Percentiles rank a stretch among this genome's conserved stretches.
Conservation (phyloP, 192 early-diverging fungal genomes). For the Cladochytrium replicatum region DNA sequence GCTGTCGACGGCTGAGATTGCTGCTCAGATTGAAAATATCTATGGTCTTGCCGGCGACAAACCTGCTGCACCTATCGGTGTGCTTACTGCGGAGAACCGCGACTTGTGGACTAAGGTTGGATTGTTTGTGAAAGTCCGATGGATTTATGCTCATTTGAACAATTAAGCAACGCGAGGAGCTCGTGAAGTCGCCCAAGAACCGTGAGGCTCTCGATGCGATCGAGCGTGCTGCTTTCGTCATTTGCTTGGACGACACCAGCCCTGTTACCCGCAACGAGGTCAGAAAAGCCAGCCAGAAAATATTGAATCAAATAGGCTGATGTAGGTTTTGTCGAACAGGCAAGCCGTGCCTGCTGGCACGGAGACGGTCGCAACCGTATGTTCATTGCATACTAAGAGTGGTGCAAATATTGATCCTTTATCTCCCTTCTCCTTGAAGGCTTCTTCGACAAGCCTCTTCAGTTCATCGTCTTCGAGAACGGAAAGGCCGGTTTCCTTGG, state of each 20-base stretch:
- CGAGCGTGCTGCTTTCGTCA: conserved; percentile 75
- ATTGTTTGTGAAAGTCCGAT: too few relatives aligned
- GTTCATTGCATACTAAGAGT: too few relatives aligned
- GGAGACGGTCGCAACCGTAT: conserved; percentile 93
- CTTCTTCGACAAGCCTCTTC: conserved; percentile 93
- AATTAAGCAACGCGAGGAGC: conserved; percentile 57
- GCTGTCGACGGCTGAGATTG: conserved; percentile 75
- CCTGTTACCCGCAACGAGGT: conserved; percentile 86
- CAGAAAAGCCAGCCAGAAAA: too few relatives aligned
- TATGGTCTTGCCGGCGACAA: conserved; percentile 54
- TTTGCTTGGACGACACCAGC: conserved; percentile 80
- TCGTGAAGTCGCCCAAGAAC: conserved; percentile 61
- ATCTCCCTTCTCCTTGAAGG: too few relatives aligned
- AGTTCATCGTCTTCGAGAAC: conserved; percentile 97
- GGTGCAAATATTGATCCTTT: too few relatives aligned
- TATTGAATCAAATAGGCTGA: too few relatives aligned
- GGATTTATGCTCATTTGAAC: too few relatives aligned
- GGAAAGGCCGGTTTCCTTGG: conserved; percentile 92
- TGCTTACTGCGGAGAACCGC: conserved; percentile 89
- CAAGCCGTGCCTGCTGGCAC: conserved; percentile 82
- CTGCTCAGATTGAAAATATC: conserved; percentile 59
- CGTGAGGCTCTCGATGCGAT: conserved; percentile 65
- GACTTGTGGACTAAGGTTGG: conserved; percentile 85
- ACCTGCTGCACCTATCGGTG: conserved; percentile 69
- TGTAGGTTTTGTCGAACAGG: too few relatives aligned